A percentile compares a stretch with the other conserved stretches of the same genome.
phyloP scores from a whole-genome alignment of 2,329 filamentous ascomycete genomes.

The Cladophialophora carrionii region DNA sequence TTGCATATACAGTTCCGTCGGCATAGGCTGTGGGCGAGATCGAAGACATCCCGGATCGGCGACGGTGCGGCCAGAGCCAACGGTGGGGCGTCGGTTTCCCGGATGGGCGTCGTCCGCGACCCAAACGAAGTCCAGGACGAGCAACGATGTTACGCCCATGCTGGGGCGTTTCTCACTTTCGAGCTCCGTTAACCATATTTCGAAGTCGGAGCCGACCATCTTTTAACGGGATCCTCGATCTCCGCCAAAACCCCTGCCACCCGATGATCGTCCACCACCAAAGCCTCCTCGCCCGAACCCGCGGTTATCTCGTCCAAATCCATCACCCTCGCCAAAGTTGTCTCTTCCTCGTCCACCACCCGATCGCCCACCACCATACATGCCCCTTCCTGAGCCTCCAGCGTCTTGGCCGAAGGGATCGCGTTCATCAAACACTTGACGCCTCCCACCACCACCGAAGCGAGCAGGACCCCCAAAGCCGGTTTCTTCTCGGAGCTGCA shows the following conservation, averaged over 20 bases:
- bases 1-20: background rate
- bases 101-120: background rate
- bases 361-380: constrained; percentile 5
- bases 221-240: background rate
- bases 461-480: constrained; percentile 14
- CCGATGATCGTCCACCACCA: constrained; percentile 9
- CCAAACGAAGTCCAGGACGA: background rate
- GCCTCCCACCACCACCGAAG: constrained; percentile 11
- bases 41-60: background rate
- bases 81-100: background rate
- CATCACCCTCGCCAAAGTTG: constrained; percentile 14
- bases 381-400: background rate
- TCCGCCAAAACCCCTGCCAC: constrained; percentile 1
- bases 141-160: background rate
- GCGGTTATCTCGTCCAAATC: constrained; percentile 6
- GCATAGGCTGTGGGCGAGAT: background rate
- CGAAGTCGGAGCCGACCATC: background rate
- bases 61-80: background rate
- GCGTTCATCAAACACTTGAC: constrained; percentile 19
- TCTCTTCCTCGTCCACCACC: constrained; percentile 7
- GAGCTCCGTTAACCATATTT: background rate
- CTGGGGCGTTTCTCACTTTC: no score
- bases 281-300: constrained; percentile 1
- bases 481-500: constrained; percentile 35
- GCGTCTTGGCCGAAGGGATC: constrained; percentile 20